Evolutionary conservation across 768 basidiomycete genomes (phyloP).

Genomic region (Mycena pura): DNA sequence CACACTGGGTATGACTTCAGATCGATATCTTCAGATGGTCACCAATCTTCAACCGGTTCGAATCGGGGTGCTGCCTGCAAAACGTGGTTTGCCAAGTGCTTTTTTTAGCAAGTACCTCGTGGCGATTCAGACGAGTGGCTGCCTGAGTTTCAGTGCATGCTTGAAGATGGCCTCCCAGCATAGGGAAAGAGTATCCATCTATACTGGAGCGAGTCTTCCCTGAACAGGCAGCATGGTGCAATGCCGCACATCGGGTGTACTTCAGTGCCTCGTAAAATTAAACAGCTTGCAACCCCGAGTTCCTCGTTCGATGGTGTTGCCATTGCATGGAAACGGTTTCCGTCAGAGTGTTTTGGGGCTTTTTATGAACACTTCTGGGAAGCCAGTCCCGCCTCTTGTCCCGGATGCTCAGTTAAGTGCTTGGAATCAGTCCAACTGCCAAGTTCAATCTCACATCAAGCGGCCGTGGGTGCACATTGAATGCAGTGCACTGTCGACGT

Average conservation of each 20-base stretch:
- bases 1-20: not conserved
- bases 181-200: too few relatives aligned
- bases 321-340: too few relatives aligned
- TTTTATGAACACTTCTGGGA: too few relatives aligned
- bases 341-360: not conserved
- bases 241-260: not conserved
- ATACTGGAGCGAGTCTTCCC: too few relatives aligned
- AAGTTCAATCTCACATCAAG: too few relatives aligned
- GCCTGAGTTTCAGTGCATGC: too few relatives aligned
- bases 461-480: too few relatives aligned
- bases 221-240: slow-evolving; percentile 3
- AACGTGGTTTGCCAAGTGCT: not conserved
- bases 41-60: not conserved
- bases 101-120: not conserved
- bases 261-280: not conserved
- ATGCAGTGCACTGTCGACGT: too few relatives aligned
- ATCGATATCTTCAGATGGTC: not conserved
- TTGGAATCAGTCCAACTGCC: too few relatives aligned
- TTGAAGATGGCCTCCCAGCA: too few relatives aligned
- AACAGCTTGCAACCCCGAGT: not conserved
- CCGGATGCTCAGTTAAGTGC: too few relatives aligned
- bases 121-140: not conserved
- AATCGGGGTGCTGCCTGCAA: not conserved
- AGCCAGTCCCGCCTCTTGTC: too few relatives aligned
- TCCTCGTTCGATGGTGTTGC: not conserved